phyloP scores from a whole-genome alignment of 495 filamentous ascomycete species.

The Evansstolkia leycettana region DNA sequence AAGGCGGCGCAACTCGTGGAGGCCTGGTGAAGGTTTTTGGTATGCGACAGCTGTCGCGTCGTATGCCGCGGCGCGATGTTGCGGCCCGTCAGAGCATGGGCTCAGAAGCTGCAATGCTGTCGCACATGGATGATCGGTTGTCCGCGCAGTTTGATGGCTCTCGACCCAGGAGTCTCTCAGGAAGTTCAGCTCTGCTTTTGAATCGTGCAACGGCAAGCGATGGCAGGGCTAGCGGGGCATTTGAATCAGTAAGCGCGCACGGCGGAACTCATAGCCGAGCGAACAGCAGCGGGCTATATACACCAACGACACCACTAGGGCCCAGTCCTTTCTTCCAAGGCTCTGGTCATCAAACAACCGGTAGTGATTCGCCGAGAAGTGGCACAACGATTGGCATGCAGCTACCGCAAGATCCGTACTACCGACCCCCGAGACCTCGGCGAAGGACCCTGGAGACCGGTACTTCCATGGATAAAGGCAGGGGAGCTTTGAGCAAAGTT shows the following conservation, averaged over 20 bases:
- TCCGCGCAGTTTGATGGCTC: constrained; percentile 54
- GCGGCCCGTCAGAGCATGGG: constrained; percentile 61
- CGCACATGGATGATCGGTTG: constrained; percentile 48
- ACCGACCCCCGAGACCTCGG: constrained; percentile 66
- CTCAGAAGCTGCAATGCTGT: constrained; percentile 70
- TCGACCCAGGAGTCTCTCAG: constrained; percentile 69
- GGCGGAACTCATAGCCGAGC: constrained; percentile 34
- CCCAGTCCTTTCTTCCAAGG: constrained; percentile 58
- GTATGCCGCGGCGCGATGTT: constrained; percentile 47
- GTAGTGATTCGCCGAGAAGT: constrained; percentile 24
- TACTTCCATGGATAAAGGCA: constrained; percentile 25
- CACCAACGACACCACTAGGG: constrained; percentile 55
- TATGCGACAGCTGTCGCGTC: constrained; percentile 79
- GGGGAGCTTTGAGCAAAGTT: constrained; percentile 22
- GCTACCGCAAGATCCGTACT: constrained; percentile 57
- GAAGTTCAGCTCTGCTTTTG: constrained; percentile 65
- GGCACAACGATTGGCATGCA: constrained; percentile 32
- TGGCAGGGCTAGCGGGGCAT: constrained; percentile 28
- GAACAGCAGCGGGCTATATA: constrained; percentile 42
- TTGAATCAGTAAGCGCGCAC: constrained; percentile 35
- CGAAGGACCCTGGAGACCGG: constrained; percentile 43
- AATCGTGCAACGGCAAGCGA: constrained; percentile 40
- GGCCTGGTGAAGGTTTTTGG: constrained; percentile 79
- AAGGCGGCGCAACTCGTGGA: constrained; percentile 64
- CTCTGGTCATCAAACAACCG: constrained; percentile 35